A percentile compares a stretch with the other conserved stretches of the same genome.
phyloP scores from a whole-genome alignment of 2,329 filamentous ascomycete genomes.

The Colletotrichum tropicale region DNA sequence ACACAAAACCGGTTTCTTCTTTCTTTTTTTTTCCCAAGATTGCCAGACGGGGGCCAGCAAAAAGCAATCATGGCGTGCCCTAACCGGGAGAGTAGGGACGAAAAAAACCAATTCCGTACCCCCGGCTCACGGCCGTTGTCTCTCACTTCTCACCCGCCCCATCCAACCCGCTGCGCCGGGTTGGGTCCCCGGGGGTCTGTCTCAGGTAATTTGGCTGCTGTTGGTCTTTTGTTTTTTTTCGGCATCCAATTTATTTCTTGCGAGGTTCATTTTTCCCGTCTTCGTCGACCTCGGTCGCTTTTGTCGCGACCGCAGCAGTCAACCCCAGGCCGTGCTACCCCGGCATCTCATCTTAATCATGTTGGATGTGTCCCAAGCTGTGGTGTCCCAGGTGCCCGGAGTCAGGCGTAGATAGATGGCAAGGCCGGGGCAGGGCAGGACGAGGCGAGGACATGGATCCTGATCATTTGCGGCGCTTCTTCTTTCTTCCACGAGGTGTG shows the following conservation, averaged over 20 bases:
- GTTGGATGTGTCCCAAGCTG: neutral
- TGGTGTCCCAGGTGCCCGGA: constrained; percentile 6
- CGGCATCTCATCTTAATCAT: constrained; percentile 13
- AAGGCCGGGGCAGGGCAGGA: neutral
- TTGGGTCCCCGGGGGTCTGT: neutral
- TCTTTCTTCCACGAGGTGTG: neutral
- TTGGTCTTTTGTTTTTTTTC: neutral
- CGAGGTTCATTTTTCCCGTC: neutral
- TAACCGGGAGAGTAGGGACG: neutral
- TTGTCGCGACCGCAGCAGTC: neutral
- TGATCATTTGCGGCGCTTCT: constrained; percentile 8
- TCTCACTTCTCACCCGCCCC: neutral
- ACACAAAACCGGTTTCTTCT: neutral
- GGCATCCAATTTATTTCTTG: neutral
- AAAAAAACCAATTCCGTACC: neutral
- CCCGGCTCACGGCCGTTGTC: neutral
- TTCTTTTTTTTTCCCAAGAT: neutral
- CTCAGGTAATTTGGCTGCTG: neutral
- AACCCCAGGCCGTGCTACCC: neutral
- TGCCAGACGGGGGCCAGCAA: neutral
- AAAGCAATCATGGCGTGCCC: neutral
- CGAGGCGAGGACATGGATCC: constrained; percentile 11
- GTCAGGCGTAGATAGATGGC: neutral
- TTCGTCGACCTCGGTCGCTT: neutral
- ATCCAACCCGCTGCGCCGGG: constrained; percentile 4